Conservation (phyloP, 352 stramenopile species). For the Aphanomyces cochlioides region DNA sequence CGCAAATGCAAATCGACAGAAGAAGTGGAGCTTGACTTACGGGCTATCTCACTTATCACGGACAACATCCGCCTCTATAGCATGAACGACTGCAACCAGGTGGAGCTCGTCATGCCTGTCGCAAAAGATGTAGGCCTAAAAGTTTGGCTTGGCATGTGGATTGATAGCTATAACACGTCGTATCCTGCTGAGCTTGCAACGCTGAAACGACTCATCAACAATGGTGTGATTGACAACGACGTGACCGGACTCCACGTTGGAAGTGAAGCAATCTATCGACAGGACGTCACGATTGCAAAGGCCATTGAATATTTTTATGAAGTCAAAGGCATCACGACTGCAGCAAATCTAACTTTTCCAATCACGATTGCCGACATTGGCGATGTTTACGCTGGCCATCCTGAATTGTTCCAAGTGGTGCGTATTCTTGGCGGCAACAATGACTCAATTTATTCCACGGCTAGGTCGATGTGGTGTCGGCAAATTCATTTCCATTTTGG, state of each 20-base stretch:
- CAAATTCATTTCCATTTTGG: constrained; percentile 70
- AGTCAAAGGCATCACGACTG: constrained; percentile 44
- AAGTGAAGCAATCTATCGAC: constrained; percentile 62
- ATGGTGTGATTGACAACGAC: constrained; percentile 42
- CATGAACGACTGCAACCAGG: constrained; percentile 56
- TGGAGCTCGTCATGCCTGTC: constrained; percentile 40
- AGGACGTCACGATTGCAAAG: constrained; percentile 45
- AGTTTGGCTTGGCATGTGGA: constrained; percentile 63
- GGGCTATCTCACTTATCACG: constrained; percentile 40
- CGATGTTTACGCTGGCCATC: constrained; percentile 47
- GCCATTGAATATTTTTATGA: constrained; percentile 53
- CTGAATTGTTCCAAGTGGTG: constrained; percentile 47
- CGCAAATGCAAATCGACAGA: constrained; percentile 47
- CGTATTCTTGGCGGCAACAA: neutral
- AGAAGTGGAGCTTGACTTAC: constrained; percentile 56
- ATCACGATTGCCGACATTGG: constrained; percentile 61
- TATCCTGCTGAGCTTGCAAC: constrained; percentile 45
- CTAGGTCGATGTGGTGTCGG: constrained; percentile 50
- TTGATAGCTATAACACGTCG: constrained; percentile 37
- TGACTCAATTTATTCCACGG: neutral
- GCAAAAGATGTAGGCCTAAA: constrained; percentile 55
- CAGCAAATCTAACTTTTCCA: constrained; percentile 37
- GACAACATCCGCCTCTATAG: constrained; percentile 69
- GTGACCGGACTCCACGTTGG: constrained; percentile 61
- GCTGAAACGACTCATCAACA: constrained; percentile 43